These are phyloP conservation scores for Ceriops zippeliana DNA, from an alignment of 345 rosid species.

Conservation along the genomic window DNA sequence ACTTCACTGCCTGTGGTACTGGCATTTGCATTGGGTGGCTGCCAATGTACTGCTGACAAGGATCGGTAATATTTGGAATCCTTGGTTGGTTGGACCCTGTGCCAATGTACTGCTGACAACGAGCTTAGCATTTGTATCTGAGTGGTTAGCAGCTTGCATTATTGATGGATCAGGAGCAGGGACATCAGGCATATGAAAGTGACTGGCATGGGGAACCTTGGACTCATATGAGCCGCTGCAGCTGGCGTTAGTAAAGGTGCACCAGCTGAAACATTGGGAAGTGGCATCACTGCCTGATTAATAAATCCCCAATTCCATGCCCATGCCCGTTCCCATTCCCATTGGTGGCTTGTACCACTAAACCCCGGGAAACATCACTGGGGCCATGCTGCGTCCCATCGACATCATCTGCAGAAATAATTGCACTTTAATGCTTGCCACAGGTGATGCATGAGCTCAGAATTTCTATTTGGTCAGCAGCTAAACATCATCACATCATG, in stretches of 20 bases:
- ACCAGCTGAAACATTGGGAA: constrained; percentile 60
- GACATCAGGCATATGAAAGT: constrained; percentile 48
- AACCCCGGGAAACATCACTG: constrained; percentile 74
- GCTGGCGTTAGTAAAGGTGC: constrained; percentile 46
- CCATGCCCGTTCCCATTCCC: constrained; percentile 47
- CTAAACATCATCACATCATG: background rate
- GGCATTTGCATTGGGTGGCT: constrained; percentile 55
- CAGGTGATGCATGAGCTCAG: constrained; percentile 9
- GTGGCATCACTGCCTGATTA: constrained; percentile 61
- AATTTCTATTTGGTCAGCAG: background rate
- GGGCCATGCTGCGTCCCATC: constrained; percentile 87
- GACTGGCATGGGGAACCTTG: constrained; percentile 54
- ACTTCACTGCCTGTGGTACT: constrained; percentile 45
- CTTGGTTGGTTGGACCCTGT: constrained; percentile 36
- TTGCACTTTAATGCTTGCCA: constrained; percentile 13
- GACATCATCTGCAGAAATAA: constrained; percentile 61
- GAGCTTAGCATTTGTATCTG: constrained; percentile 38
- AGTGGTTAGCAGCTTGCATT: constrained; percentile 38
- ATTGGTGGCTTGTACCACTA: constrained; percentile 61
- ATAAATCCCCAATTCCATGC: constrained; percentile 35
- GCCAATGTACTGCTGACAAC: no score
- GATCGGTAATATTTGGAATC: constrained; percentile 47
- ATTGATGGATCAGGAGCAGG: constrained; percentile 55
- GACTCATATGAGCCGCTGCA: constrained; percentile 53
- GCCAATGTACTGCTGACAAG: constrained; percentile 59